phyloP scores from a whole-genome alignment of 495 filamentous ascomycete species.

The Stereocaulon alpinum region DNA sequence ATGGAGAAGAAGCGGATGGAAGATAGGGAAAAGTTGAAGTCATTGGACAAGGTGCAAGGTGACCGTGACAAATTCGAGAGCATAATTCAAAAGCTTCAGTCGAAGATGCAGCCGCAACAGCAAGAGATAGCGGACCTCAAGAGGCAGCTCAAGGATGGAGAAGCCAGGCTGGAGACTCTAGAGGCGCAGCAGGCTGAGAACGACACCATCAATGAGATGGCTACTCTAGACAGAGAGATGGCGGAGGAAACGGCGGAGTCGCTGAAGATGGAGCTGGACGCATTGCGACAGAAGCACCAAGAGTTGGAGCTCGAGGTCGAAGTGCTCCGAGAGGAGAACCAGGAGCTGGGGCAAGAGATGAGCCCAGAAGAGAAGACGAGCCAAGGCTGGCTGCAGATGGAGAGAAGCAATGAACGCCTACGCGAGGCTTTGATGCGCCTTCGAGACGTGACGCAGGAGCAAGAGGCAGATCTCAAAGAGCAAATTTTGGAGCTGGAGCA shows the following conservation, averaged over 20 bases:
- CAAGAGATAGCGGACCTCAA: conserved; percentile 68
- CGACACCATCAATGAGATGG: conserved; percentile 77
- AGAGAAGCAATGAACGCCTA: conserved; percentile 78
- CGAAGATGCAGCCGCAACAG: conserved; percentile 79
- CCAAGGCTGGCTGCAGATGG: conserved; percentile 84
- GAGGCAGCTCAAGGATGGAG: conserved; percentile 66
- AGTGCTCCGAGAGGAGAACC: conserved; percentile 77
- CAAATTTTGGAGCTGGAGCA: conserved; percentile 71
- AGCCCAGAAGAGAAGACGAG: conserved; percentile 77
- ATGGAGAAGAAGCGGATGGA: conserved; percentile 75
- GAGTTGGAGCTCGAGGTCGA: conserved; percentile 84
- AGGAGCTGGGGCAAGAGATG: conserved; percentile 70
- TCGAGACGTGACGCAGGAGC: conserved; percentile 75
- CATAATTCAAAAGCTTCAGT: conserved; percentile 85
- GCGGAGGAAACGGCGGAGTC: conserved; percentile 85
- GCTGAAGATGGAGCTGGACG: conserved; percentile 70
- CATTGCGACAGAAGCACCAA: conserved; percentile 60
- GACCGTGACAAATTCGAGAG: conserved; percentile 79
- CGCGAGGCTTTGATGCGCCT: conserved; percentile 74
- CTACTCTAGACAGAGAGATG: conserved; percentile 86
- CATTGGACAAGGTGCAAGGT: conserved; percentile 60
- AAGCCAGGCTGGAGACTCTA: conserved; percentile 53
- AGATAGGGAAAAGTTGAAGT: conserved; percentile 79
- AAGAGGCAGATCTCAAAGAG: conserved; percentile 65
- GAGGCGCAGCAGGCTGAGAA: conserved; percentile 70